Evolutionary conservation across 768 basidiomycete genomes (phyloP), one percentile per base, ranked within the genome.

Genomic region (Leucocoprinus sp.): DNA sequence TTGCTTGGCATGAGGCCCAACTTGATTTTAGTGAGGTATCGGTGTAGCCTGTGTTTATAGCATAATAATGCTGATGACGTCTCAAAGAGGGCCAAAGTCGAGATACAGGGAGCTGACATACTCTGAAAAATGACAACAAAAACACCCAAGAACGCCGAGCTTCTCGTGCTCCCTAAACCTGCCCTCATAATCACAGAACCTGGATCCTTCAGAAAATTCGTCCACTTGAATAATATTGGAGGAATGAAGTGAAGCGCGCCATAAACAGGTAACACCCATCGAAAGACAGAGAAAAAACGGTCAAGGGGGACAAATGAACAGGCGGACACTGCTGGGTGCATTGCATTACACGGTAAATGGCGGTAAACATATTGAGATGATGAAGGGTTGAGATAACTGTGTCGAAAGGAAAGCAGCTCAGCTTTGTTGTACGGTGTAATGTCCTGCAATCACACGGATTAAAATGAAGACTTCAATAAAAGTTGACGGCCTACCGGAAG

Each of bases 231-330:
- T 4, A 96, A 66, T 8, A 97, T 65, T 37, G 83, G 73, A 1
- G 95, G 93, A 22, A 96, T 76, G 49, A 96, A 75, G 60, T 97
- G 95, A 24, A 98, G 64, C 0, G 90, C 92, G 17, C 88, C 83
- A 55, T 98, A 98, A 31, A 84, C 77, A 2, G 80, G 84, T 35
- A 85, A 60, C 65, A 87, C 91, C 85, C 76, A 93, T 64, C 75
- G 78, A 60, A 84, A 86, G 5, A 96, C 92, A 14, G 75, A 67
- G 53, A 83, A 72, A 63, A 93, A 86, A 22, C 91, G 80, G 29
- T 77, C 74, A n/a, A 82, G 50, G 9, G 76, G 77, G 1, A 80
- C 79, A 8, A 66, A 60, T 5, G 65, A 54, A 59, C 88, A 92
- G 7, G 70, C 72, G 15, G 83, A 74, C 24, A 60, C 67, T 59